These are phyloP conservation scores for Panicum virgatum DNA, from an alignment of 202 grass and related monocot species.

Conservation along the genomic window DNA sequence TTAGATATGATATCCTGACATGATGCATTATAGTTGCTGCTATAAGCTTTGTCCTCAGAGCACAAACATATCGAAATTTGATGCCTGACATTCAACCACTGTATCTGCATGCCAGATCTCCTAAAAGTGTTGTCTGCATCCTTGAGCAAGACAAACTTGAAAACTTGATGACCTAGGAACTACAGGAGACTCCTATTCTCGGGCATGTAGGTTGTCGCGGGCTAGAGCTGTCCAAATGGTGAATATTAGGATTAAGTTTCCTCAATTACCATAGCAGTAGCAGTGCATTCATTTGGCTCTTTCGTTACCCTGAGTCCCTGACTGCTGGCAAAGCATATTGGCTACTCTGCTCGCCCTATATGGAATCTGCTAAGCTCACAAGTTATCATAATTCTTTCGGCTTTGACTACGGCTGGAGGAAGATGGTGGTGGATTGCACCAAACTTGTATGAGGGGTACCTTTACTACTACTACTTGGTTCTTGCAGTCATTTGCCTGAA, in stretches of 20 bases:
- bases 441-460: slow-evolving; percentile 3
- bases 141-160: slow-evolving; percentile 24
- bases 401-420: slow-evolving; percentile 8
- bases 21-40: slow-evolving; percentile 8
- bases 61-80: slow-evolving; percentile 7
- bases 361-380: slow-evolving; percentile 8
- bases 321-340: background rate
- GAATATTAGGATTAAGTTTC: slow-evolving; percentile 16
- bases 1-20: slow-evolving; percentile 38
- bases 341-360: background rate
- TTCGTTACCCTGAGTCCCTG: background rate
- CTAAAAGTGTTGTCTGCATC: background rate
- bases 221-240: background rate
- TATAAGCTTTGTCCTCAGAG: slow-evolving; percentile 22
- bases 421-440: background rate
- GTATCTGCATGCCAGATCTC: background rate
- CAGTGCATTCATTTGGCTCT: background rate
- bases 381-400: background rate
- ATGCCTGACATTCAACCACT: slow-evolving; percentile 27
- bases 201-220: background rate
- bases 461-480: slow-evolving; percentile 18
- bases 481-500: background rate
- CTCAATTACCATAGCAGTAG: slow-evolving; percentile 12
- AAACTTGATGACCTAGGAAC: background rate
- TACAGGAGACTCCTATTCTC: background rate